phyloP scores from a whole-genome alignment of 768 basidiomycete genomes.

The Amanita rubescens region DNA sequence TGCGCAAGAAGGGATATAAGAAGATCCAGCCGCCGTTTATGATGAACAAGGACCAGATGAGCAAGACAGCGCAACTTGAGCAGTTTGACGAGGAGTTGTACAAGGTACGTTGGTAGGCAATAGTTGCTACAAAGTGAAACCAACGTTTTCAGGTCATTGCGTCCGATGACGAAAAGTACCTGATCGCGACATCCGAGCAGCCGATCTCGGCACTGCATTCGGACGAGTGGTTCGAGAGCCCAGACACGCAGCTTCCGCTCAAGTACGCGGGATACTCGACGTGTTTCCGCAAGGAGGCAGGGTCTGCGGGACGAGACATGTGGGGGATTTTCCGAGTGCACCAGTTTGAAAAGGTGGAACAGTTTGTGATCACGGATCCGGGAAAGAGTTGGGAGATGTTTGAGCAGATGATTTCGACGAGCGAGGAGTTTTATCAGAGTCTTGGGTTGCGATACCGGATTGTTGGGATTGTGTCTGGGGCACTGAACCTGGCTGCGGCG shows the following conservation, averaged over 20 bases:
- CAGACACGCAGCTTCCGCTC: conserved; percentile 87
- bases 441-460: conserved; percentile 88
- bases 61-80: conserved; percentile 94
- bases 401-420: conserved; percentile 81
- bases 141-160: conserved; percentile 57
- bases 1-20: conserved; percentile 76
- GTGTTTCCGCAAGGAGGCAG: conserved; percentile 99
- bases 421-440: conserved; percentile 95
- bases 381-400: conserved; percentile 94
- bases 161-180: conserved; percentile 92
- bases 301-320: conserved; percentile 94
- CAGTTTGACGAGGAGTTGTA: conserved; percentile 99
- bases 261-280: conserved; percentile 86
- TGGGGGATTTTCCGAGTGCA: conserved; percentile 99
- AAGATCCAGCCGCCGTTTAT: conserved; percentile 97
- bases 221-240: conserved; percentile 97
- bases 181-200: conserved; percentile 98
- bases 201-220: conserved; percentile 94
- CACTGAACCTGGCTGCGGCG: conserved; percentile 91
- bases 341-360: conserved; percentile 98
- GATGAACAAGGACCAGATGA: conserved; percentile 98
- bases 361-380: conserved; percentile 93
- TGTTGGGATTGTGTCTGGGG: conserved; percentile 93
- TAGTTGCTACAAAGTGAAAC: background rate
- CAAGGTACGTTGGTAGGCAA: conserved; percentile 50